Base-by-base conservation (phyloP, 2,329 filamentous ascomycete genomes). In the Pyricularia sp. region DNA sequence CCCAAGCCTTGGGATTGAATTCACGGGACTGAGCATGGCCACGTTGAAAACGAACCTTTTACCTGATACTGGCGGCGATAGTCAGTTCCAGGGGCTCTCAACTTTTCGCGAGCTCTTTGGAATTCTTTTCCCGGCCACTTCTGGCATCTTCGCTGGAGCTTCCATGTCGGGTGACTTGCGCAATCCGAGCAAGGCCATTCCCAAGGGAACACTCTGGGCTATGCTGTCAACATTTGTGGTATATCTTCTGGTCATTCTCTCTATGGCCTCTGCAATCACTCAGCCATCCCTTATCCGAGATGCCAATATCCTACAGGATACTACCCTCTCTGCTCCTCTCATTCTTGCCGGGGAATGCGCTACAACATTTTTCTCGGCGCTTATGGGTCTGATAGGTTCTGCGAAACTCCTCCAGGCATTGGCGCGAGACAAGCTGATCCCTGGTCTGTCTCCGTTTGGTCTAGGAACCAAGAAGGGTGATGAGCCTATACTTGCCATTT, bases 101-200 rank as follows among this genome's bases (percentile, higher is more conserved):
- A 94, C 84, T 17, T 96, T 93, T 72, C 90, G 93, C 71, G 88
- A 92, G 72, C 81, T 96, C 10, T 97, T 97, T 79, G 93, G 92
- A 2, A 93, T 97, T 71, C 80, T 97, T 1, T 97, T 95, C 73
- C 92, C 92, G 50, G 87, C 88, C 2, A 90, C 87, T 2, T 86
- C 86, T 5, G 84, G 85, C 28, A 88, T 86, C 71, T 86, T 87
- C 76, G 84, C 88, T 70, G 93, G 93, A 23, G 93, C 93, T 7
- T 94, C 92, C 73, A 96, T 97, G 93, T 96, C 92, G 9, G 93
- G 93, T 23, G 92, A 97, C 76, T 79, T 97, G 66, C 90, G 86
- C 71, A 90, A 93, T 71, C 93, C 93, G 0, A 94, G 92, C 82
- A 92, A 89, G 77, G 87, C 92, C 0, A 97, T 97, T 68, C 93